Conservation (phyloP, 2,329 filamentous ascomycete genomes). For the Aspergillus tamarii region DNA sequence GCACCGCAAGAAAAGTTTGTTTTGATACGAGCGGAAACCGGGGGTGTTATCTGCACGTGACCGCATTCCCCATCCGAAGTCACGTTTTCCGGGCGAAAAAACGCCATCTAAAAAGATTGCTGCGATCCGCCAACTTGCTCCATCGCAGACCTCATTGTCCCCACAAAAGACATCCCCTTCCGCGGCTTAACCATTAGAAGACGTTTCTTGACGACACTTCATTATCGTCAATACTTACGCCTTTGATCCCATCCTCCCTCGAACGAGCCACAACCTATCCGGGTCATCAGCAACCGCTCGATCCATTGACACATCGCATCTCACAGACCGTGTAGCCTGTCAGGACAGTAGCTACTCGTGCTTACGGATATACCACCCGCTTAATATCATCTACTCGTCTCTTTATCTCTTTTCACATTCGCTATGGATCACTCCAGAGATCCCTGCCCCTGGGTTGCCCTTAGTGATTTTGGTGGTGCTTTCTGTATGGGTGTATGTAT, state of each 20-base stretch:
- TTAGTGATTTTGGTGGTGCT: slow-evolving; percentile 97
- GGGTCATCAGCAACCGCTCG: slow-evolving; percentile 5
- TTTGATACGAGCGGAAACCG: slow-evolving; percentile 19
- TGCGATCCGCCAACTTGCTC: slow-evolving; percentile 20
- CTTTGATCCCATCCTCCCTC: not conserved
- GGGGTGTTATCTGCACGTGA: slow-evolving; percentile 24
- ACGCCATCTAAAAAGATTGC: slow-evolving; percentile 24
- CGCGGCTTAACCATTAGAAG: not conserved
- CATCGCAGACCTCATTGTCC: slow-evolving; percentile 17
- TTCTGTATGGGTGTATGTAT: slow-evolving; percentile 89
- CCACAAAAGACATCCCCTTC: not conserved
- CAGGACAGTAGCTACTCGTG: slow-evolving; percentile 15
- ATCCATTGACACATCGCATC: slow-evolving; percentile 10
- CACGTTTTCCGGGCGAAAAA: slow-evolving; percentile 30
- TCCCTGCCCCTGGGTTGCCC: slow-evolving; percentile 93
- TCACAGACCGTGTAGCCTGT: slow-evolving; percentile 11
- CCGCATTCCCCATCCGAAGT: slow-evolving; percentile 7
- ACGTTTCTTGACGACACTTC: not conserved
- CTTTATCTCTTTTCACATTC: slow-evolving; percentile 16
- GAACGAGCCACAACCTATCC: not conserved
- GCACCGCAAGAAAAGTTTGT: slow-evolving; percentile 14
- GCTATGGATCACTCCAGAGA: slow-evolving; percentile 93
- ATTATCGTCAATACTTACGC: not conserved
- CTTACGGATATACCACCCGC: slow-evolving; percentile 3
- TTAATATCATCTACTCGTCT: slow-evolving; percentile 3